These are phyloP conservation scores for Herpetomonas samuelpessoai DNA, from an alignment of 208 protist species.

Conservation along the genomic window DNA sequence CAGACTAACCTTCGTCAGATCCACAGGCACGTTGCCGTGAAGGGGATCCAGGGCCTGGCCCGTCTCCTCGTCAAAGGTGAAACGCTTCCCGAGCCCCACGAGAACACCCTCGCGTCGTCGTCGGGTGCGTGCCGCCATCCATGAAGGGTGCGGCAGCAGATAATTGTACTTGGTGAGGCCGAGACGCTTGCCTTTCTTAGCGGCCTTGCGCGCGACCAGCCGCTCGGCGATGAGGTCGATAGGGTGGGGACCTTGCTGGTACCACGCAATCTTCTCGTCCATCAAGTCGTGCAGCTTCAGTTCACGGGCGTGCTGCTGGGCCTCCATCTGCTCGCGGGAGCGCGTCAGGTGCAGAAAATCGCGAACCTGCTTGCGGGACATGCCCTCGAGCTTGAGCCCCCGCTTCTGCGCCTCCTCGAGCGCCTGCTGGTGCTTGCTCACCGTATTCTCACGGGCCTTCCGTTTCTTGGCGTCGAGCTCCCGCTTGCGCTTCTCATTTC, in stretches of 20 bases:
- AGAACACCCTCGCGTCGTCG: constrained; percentile 59
- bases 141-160: constrained; percentile 80
- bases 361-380: constrained; percentile 79
- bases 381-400: constrained; percentile 74
- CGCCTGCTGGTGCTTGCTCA: constrained; percentile 77
- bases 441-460: constrained; percentile 31
- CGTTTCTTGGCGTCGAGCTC: constrained; percentile 18
- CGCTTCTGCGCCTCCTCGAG: constrained; percentile 55
- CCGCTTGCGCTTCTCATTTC: constrained; percentile 26
- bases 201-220: constrained; percentile 72
- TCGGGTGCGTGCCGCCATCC: constrained; percentile 71
- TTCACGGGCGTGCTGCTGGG: constrained; percentile 47
- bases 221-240: constrained; percentile 86
- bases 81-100: constrained; percentile 63
- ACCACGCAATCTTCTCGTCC: constrained; percentile 83
- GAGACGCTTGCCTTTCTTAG: constrained; percentile 78
- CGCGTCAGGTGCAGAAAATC: constrained; percentile 71
- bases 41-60: constrained; percentile 50
- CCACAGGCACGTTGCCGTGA: constrained; percentile 24
- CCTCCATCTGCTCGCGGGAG: constrained; percentile 53
- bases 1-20: constrained; percentile 26
- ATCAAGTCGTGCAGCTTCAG: constrained; percentile 83
- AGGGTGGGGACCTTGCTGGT: constrained; percentile 85
- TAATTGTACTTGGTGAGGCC: constrained; percentile 82
- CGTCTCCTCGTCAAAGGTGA: constrained; percentile 60